Base-by-base conservation (phyloP, 306 rosid species). In the Neltuma alba region DNA sequence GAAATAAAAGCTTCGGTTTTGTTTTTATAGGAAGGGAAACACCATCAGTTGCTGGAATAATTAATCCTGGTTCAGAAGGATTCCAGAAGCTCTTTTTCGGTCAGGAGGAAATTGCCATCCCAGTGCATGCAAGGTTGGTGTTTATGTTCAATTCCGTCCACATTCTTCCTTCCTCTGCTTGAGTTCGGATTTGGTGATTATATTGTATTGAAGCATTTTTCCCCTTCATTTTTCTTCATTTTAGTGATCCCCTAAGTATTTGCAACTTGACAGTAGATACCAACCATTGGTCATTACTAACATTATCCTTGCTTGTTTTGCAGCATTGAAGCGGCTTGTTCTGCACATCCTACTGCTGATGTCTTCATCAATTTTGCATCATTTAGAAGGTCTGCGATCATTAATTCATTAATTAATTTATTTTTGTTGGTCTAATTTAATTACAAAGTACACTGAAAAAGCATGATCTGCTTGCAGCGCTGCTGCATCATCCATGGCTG, bases 401-500 rank as follows among this genome's bases (percentile, higher is more conserved):
- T 57, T 76, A 70, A 21, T 41, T 80, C 31, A 21, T 55, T 73
- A 55, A 21, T 21, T 34, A 57, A 14, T 41, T 52, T 76, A 36
- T 37, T 10, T 41, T 55, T 79, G 50, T 44, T 45, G 68, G 27
- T 65, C 63, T 12, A 62, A 58, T 55, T 73, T 61, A 58, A 48
- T 75, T 61, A 47, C 48, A 61, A n/a, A 15, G 54, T 62, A 61
- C 30, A 16, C 15, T 41, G 44, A 75, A 40, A 70, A 80, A 11
- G 58, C 48, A 44, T 74, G 82, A 58, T 77, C 34, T 47, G 36
- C 58, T 77, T 86, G 79, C 85, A 95, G 99, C 86, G 97, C 99
- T 76, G 96, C 99, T 28, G 97, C 98, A 72, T 95, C 99, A 68
- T 95, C 99, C 63, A 70, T 95, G 87, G 18, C 95, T 47, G 99